Evolutionary conservation across 805 yeast species (phyloP).

Genomic region (Metschnikowia orientalis): DNA sequence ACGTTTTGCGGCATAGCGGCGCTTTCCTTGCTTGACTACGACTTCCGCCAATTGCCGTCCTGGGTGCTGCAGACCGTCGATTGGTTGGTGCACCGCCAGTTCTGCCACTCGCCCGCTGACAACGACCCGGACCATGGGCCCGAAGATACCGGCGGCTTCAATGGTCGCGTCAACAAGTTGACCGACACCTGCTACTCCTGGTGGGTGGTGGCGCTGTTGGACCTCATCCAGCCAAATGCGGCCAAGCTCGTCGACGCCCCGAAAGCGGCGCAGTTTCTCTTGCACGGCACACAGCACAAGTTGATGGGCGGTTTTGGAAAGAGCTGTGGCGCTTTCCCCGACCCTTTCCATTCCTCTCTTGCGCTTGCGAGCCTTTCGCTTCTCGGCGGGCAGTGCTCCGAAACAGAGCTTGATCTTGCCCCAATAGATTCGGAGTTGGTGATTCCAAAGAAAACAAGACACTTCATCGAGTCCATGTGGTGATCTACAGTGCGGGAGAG

Average conservation of each 20-base stretch:
- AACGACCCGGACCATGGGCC: conserved; percentile 38
- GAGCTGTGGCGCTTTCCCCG: conserved; percentile 59
- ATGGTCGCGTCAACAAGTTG: conserved; percentile 80
- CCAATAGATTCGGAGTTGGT: conserved; percentile 16
- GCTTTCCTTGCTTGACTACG: conserved; percentile 37
- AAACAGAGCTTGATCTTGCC: conserved; percentile 7
- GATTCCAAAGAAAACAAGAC: conserved; percentile 11
- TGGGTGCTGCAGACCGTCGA: conserved; percentile 36
- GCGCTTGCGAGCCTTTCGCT: conserved; percentile 53
- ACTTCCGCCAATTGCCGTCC: conserved; percentile 13
- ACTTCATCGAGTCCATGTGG: conserved; percentile 16
- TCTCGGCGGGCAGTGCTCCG: conserved; percentile 9
- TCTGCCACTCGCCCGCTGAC: conserved; percentile 28
- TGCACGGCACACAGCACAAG: conserved; percentile 53
- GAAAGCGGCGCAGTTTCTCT: conserved; percentile 40
- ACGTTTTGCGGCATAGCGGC: conserved; percentile 80
- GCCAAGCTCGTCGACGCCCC: conserved; percentile 32
- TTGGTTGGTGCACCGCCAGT: conserved; percentile 67
- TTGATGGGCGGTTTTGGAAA: conserved; percentile 77
- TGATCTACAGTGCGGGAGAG: no score
- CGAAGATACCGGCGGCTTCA: conserved; percentile 70
- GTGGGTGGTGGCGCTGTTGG: conserved; percentile 68
- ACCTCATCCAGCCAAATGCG: conserved; percentile 31
- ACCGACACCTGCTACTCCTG: conserved; percentile 87
- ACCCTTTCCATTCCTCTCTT: conserved; percentile 63